Evolutionary conservation across 129 eudicot species (phyloP), one percentile per base, ranked within the genome.

Genomic region (Tanacetum coccineum): DNA sequence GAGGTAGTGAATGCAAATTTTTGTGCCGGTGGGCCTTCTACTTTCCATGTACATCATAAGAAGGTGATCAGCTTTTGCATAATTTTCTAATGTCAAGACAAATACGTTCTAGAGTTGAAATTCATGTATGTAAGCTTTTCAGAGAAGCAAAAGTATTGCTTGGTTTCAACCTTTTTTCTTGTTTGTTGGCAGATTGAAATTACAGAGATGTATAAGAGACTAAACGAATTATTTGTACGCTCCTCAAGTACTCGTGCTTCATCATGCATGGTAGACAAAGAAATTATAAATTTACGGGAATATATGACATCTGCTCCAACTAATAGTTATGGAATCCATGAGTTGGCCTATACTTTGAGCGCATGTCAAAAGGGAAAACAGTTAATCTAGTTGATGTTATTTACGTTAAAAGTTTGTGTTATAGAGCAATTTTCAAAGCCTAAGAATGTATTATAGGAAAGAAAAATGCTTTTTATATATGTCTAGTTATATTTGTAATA

Each of bases 1-100:
- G 81, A 77, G 57, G 76, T 85, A 30, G 65, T 76, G 48, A 62
- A 74, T 20, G 83, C 91, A 53, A 74, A 53, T 45, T 79, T 72
- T 64, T 69, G 77, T 0, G 25, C 21, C 17, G 0, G 42, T 10
- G 83, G 78, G 11, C 73, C 62, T 58, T 82, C 85, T 9, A 59
- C 71, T 17, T 63, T 81, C 72, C 87, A 85, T 58, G 26, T 80
- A 22, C 17, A 64, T 58, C 62, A 74, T 26, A 83, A 73, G 21
- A 80, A 75, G 82, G 91, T 85, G 32, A n/a, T n/a, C n/a, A 22
- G 59, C 32, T 7, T 10, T 44, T 63, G 26, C 6, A 60, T 28
- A 10, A 9, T 19, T 20, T 17, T 20, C 64, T 8, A 22, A 10
- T 7, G 9, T 25, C 9, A 26, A 2, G 3, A 3, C 25, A 22